A percentile compares a stretch with the other conserved stretches of the same genome.
Conservation (phyloP, 805 yeast genomes). For the Clavispora phyllophila region DNA sequence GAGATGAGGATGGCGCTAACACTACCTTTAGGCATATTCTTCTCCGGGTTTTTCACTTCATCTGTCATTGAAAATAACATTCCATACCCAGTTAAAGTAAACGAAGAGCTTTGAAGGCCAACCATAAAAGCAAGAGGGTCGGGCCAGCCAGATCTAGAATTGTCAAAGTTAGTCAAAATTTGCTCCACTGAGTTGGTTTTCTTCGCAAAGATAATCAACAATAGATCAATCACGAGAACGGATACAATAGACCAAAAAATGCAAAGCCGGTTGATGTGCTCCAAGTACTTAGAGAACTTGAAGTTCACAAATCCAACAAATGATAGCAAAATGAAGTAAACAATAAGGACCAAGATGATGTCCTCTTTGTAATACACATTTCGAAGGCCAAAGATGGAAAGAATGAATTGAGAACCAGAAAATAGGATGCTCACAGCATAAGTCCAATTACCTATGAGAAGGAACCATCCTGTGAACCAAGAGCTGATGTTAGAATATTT, state of each 20-base stretch:
- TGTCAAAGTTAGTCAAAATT: slow-evolving; percentile 64
- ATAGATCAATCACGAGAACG: slow-evolving; percentile 59
- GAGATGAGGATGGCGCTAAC: slow-evolving; percentile 60
- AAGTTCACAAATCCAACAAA: slow-evolving; percentile 61
- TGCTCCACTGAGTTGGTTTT: slow-evolving; percentile 55
- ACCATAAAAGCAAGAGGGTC: slow-evolving; percentile 64
- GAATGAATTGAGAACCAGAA: slow-evolving; percentile 70
- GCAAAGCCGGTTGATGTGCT: slow-evolving; percentile 59
- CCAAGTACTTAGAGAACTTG: slow-evolving; percentile 55
- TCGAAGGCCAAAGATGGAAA: slow-evolving; percentile 61
- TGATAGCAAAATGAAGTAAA: slow-evolving; percentile 52
- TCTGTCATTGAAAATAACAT: slow-evolving; percentile 78
- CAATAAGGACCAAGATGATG: slow-evolving; percentile 48
- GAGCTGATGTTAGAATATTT: slow-evolving; percentile 53
- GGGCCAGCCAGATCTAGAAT: slow-evolving; percentile 73
- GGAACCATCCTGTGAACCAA: slow-evolving; percentile 78
- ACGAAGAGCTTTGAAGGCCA: slow-evolving; percentile 74
- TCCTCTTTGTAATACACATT: slow-evolving; percentile 56
- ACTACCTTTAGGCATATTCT: slow-evolving; percentile 70
- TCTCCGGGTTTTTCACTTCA: slow-evolving; percentile 73
- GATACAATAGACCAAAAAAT: slow-evolving; percentile 75
- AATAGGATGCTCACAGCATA: slow-evolving; percentile 69
- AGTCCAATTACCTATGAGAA: slow-evolving; percentile 72
- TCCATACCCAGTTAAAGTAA: slow-evolving; percentile 79
- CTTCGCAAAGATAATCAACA: slow-evolving; percentile 53